Conservation (phyloP, 1,139 yeast genomes). For the Hyphopichia wangnamkhiaoensis region DNA sequence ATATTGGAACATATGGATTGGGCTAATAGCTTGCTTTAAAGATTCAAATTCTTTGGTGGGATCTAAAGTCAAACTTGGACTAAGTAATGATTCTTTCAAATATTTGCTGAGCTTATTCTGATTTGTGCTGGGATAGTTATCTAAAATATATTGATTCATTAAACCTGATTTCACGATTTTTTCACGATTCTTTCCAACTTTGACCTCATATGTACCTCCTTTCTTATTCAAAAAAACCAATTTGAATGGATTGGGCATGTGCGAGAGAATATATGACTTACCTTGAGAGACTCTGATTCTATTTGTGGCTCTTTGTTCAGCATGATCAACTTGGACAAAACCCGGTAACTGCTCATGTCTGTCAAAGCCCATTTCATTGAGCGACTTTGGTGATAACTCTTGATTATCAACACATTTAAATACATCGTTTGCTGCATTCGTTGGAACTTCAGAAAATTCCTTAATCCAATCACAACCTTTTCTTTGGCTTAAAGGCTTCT, state of each 20-base stretch:
- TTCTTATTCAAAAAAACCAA: constrained; percentile 24
- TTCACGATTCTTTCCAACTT: constrained; percentile 15
- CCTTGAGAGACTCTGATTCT: constrained; percentile 26
- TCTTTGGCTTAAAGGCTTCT: constrained; percentile 15
- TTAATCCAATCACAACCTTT: constrained; percentile 13
- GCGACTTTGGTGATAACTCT: constrained; percentile 19
- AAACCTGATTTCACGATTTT: constrained; percentile 20
- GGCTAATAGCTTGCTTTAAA: constrained; percentile 11
- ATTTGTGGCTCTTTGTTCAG: constrained; percentile 19
- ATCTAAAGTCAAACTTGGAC: constrained; percentile 13
- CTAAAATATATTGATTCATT: constrained; percentile 16
- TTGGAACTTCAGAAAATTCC: constrained; percentile 9
- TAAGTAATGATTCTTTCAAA: constrained; percentile 4
- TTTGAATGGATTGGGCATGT: constrained; percentile 25
- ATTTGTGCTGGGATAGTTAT: constrained; percentile 6
- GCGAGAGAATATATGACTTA: constrained; percentile 24
- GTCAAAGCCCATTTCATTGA: constrained; percentile 21
- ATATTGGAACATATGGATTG: constrained; percentile 8
- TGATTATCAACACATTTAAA: constrained; percentile 21
- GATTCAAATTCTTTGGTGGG: constrained; percentile 18
- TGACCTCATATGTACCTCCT: constrained; percentile 29
- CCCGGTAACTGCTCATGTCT: constrained; percentile 27
- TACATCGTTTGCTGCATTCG: constrained; percentile 10
- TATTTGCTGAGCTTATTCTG: constrained; percentile 3
- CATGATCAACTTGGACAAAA: constrained; percentile 15